Percentiles rank a stretch among this genome's conserved stretches.
Evolutionary conservation across 2,329 filamentous ascomycete species (phyloP).

Genomic region (Diaporthe velutina): DNA sequence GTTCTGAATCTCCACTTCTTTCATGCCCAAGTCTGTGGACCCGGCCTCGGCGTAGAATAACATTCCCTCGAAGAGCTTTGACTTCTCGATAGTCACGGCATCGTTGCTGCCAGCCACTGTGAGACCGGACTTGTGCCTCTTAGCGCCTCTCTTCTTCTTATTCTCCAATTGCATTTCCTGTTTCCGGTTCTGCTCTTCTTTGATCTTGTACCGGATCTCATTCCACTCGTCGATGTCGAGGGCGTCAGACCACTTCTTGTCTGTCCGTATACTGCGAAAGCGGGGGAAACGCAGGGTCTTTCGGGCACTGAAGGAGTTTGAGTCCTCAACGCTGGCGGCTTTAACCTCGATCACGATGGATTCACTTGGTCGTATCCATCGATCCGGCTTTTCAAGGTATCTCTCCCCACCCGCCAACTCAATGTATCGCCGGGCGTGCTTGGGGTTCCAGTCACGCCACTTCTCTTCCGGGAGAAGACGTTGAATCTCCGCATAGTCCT

Average conservation of each 20-base stretch:
- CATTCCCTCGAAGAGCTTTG: slow-evolving; percentile 79
- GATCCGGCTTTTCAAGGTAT: slow-evolving; percentile 81
- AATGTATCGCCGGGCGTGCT: slow-evolving; percentile 82
- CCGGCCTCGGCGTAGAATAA: slow-evolving; percentile 90
- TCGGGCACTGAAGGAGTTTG: slow-evolving; percentile 82
- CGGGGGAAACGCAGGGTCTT: slow-evolving; percentile 91
- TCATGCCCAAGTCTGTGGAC: slow-evolving; percentile 78
- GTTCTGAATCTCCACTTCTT: slow-evolving; percentile 83
- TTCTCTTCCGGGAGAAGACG: slow-evolving; percentile 87
- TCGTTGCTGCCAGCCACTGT: slow-evolving; percentile 77
- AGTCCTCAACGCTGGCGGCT: slow-evolving; percentile 81
- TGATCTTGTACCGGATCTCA: slow-evolving; percentile 75
- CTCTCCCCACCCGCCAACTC: slow-evolving; percentile 83
- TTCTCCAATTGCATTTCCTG: slow-evolving; percentile 82
- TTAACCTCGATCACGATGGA: slow-evolving; percentile 92
- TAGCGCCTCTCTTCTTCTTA: slow-evolving; percentile 64
- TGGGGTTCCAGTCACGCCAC: slow-evolving; percentile 87
- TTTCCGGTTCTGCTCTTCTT: slow-evolving; percentile 79
- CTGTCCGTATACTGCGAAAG: slow-evolving; percentile 84
- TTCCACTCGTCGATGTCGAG: slow-evolving; percentile 84
- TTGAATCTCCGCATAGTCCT: slow-evolving; percentile 86
- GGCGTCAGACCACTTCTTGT: slow-evolving; percentile 86
- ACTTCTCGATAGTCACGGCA: slow-evolving; percentile 54
- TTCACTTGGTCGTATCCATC: slow-evolving; percentile 92
- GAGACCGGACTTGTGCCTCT: slow-evolving; percentile 77